phyloP scores from a whole-genome alignment of 495 filamentous ascomycete species.

The Parathielavia appendiculata region DNA sequence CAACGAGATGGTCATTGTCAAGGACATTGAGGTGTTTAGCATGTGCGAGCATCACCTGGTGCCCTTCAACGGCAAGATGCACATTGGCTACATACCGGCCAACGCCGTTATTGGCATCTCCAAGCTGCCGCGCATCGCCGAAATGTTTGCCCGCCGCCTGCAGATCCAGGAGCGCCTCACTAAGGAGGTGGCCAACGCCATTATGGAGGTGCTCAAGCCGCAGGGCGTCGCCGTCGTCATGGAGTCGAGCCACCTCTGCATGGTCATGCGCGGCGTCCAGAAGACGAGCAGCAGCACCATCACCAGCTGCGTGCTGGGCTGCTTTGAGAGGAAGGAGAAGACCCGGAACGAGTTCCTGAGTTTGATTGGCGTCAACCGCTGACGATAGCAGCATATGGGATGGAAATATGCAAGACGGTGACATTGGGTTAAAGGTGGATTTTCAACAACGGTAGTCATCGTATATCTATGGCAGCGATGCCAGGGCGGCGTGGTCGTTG shows the following conservation, averaged over 20 bases:
- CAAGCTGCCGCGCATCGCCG: constrained; percentile 89
- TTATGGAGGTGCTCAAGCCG: constrained; percentile 89
- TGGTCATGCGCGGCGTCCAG: constrained; percentile 93
- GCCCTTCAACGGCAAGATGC: constrained; percentile 97
- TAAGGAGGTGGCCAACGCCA: constrained; percentile 90
- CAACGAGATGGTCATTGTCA: constrained; percentile 95
- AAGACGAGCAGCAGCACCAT: constrained; percentile 84
- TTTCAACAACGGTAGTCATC: constrained; percentile 21
- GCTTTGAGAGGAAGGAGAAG: constrained; percentile 87
- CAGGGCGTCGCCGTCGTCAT: constrained; percentile 94
- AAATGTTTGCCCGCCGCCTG: constrained; percentile 90
- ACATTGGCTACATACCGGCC: constrained; percentile 94
- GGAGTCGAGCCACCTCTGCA: constrained; percentile 96
- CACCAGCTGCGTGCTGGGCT: constrained; percentile 93
- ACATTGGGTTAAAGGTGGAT: no score
- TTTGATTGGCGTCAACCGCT: constrained; percentile 57
- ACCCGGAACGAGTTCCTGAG: constrained; percentile 92
- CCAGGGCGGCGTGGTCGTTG: constrained; percentile 5
- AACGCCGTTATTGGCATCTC: constrained; percentile 86
- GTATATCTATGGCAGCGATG: constrained; percentile 16
- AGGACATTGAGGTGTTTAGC: constrained; percentile 93
- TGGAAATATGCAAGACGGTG: background rate
- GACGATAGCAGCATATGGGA: constrained; percentile 1
- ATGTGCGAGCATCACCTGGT: constrained; percentile 98
- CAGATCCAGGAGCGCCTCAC: constrained; percentile 96